Evolutionary conservation across 2,329 filamentous ascomycete genomes (phyloP).

Genomic region (Aureobasidium sp.): DNA sequence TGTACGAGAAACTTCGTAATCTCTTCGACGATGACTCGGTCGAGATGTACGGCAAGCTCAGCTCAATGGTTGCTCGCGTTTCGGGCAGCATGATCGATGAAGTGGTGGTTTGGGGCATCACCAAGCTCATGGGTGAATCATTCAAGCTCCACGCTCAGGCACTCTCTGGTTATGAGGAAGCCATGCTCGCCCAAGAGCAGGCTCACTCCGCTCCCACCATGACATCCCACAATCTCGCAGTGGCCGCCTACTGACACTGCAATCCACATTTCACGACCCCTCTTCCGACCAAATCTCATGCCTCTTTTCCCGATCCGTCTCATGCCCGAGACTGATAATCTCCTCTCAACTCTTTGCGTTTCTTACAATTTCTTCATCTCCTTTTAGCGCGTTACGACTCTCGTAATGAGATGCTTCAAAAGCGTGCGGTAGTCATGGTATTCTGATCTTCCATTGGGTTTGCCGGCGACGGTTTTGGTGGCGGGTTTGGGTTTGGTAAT

Average conservation of each 20-base stretch:
- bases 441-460: constrained; percentile 10
- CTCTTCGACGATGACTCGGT: constrained; percentile 87
- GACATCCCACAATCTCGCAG: constrained; percentile 29
- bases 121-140: constrained; percentile 93
- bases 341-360: constrained; percentile 3
- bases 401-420: constrained; percentile 3
- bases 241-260: constrained; percentile 15
- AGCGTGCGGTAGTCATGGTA: constrained; percentile 4
- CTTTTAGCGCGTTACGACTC: constrained; percentile 3
- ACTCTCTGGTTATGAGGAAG: constrained; percentile 88
- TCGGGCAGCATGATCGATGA: constrained; percentile 99
- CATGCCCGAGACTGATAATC: not conserved
- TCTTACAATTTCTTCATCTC: not conserved
- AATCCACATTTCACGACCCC: constrained; percentile 1
- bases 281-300: not conserved
- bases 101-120: constrained; percentile 97
- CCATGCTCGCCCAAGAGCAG: constrained; percentile 44
- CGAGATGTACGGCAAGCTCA: constrained; percentile 70
- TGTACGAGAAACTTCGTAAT: constrained; percentile 88
- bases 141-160: constrained; percentile 96
- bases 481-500: constrained; percentile 5
- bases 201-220: constrained; percentile 32
- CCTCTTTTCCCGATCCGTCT: not conserved
- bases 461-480: constrained; percentile 6
- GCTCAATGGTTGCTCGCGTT: constrained; percentile 87